phyloP scores from a whole-genome alignment of 106 monocot species.

The Dendrobium catenatum region DNA sequence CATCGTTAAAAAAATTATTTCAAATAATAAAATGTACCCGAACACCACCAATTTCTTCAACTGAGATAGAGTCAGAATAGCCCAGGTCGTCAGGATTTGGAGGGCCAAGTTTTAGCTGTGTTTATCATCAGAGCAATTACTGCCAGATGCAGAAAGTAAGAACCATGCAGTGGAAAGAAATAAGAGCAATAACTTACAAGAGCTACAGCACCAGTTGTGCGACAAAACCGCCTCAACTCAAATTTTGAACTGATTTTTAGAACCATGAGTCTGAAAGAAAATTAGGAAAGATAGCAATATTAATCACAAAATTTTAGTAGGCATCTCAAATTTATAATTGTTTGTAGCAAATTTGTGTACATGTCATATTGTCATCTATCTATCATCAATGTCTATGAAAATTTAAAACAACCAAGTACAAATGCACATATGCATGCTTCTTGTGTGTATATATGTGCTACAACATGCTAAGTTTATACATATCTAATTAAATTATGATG shows the following conservation, averaged over 20 bases:
- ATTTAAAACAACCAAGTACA: not conserved
- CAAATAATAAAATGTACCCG: conserved; percentile 36
- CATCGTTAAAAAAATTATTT: not conserved
- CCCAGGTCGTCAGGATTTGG: conserved; percentile 92
- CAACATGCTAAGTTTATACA: not conserved
- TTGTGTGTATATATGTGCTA: not conserved
- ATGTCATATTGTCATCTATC: not conserved
- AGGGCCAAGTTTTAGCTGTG: conserved; percentile 83
- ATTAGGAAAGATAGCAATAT: not conserved
- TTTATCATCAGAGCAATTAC: conserved; percentile 6
- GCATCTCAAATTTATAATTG: not conserved
- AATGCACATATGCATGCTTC: not conserved
- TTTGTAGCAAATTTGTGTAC: not conserved
- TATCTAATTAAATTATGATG: not conserved
- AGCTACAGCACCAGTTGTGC: conserved; percentile 90
- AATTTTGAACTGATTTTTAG: conserved; percentile 96
- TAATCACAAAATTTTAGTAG: not conserved
- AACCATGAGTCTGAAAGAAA: conserved; percentile 78
- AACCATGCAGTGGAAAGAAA: not conserved
- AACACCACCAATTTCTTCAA: conserved; percentile 90
- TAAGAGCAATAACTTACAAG: conserved; percentile 43
- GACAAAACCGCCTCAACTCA: conserved; percentile 88
- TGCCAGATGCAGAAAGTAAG: not conserved
- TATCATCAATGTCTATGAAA: not conserved
- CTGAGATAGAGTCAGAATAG: conserved; percentile 86